Percentiles rank a stretch among this genome's conserved stretches.
phyloP scores from a whole-genome alignment of 768 basidiomycete genomes.

The Suillus tomentosus region DNA sequence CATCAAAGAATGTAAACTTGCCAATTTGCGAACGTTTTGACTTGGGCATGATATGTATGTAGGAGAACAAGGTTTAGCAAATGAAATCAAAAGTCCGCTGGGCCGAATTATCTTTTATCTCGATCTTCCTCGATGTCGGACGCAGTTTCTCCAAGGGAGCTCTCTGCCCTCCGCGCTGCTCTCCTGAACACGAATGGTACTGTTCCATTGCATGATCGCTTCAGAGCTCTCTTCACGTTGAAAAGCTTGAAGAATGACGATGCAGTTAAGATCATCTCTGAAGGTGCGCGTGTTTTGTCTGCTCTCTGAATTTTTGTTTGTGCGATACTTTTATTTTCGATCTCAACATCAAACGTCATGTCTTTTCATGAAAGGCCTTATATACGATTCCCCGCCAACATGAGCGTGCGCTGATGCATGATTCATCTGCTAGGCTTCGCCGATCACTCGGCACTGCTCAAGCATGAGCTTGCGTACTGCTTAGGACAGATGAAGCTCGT shows the following conservation, averaged over 20 bases:
- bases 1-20: slow-evolving; percentile 40
- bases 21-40: slow-evolving; percentile 90
- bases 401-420: background rate
- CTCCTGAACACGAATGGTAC: slow-evolving; percentile 77
- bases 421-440: slow-evolving; percentile 59
- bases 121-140: slow-evolving; percentile 28
- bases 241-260: slow-evolving; percentile 80
- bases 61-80: slow-evolving; percentile 13
- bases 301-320: background rate
- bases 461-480: slow-evolving; percentile 97
- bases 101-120: slow-evolving; percentile 35
- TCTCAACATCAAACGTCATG: background rate
- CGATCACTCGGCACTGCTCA: slow-evolving; percentile 87
- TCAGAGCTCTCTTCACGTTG: slow-evolving; percentile 89
- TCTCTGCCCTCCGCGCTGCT: slow-evolving; percentile 67
- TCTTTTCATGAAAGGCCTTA: slow-evolving; percentile 1
- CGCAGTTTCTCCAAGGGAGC: slow-evolving; percentile 49
- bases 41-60: slow-evolving; percentile 63
- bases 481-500: slow-evolving; percentile 85
- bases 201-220: slow-evolving; percentile 82
- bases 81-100: slow-evolving; percentile 52
- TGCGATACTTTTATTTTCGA: slow-evolving; percentile 12
- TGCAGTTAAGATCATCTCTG: slow-evolving; percentile 82
- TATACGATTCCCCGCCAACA: background rate
- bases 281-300: slow-evolving; percentile 50